Conservation (phyloP, 2,329 filamentous ascomycete genomes). For the Furcasterigmium sp. region DNA sequence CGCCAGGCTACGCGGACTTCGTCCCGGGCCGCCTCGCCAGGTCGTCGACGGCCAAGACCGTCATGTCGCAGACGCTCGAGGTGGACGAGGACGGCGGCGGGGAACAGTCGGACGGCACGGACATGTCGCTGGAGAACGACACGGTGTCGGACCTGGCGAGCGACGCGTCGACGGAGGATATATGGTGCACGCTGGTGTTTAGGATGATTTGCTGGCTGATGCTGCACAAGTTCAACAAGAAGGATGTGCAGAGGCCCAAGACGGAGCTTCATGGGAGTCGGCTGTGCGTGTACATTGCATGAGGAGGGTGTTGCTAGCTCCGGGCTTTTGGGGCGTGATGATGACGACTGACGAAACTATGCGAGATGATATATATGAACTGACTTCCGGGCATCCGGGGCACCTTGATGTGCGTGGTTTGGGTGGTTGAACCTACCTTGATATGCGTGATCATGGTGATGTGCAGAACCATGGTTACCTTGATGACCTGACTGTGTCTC, state of each 20-base stretch:
- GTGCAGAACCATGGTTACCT: too few relatives aligned
- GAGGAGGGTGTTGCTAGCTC: background rate
- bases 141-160: background rate
- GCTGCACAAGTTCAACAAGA: conserved; percentile 51
- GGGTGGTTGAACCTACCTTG: too few relatives aligned
- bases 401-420: too few relatives aligned
- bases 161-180: conserved; percentile 25
- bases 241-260: conserved; percentile 46
- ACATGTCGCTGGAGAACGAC: conserved; percentile 2
- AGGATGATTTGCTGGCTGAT: conserved; percentile 55
- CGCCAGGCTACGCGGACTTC: background rate
- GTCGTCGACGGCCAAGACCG: conserved; percentile 4
- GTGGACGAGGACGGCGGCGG: background rate
- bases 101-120: background rate
- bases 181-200: conserved; percentile 52
- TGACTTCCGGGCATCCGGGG: too few relatives aligned
- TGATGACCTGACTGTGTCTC: too few relatives aligned
- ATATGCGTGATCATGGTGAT: too few relatives aligned
- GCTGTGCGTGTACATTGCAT: conserved; percentile 49
- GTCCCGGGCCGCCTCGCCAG: background rate
- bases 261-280: conserved; percentile 49
- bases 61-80: background rate
- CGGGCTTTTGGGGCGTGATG: too few relatives aligned
- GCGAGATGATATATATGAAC: too few relatives aligned
- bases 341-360: too few relatives aligned